These are phyloP conservation scores for Phtheirospermum japonicum DNA, from an alignment of 257 asterid species.

Conservation along the genomic window DNA sequence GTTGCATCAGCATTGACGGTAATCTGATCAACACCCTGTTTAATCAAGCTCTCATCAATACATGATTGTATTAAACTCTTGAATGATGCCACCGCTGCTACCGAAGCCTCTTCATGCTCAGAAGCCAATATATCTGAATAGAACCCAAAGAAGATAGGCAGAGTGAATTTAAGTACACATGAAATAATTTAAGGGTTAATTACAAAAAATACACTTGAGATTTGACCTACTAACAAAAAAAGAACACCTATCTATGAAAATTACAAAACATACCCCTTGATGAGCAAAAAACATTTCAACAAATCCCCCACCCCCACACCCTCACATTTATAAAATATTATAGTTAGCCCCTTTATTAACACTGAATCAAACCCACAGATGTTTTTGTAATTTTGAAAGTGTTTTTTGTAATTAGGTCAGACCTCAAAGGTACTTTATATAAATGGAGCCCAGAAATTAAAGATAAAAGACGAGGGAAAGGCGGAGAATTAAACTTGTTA, in stretches of 20 bases:
- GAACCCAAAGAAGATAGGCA: slow-evolving; percentile 16
- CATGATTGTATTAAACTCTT: slow-evolving; percentile 74
- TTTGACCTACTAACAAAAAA: not conserved
- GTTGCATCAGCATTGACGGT: slow-evolving; percentile 34
- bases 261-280: not conserved
- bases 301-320: too few species aligned
- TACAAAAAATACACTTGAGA: not conserved
- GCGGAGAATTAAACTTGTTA: too few species aligned
- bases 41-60: slow-evolving; percentile 67
- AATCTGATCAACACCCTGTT: slow-evolving; percentile 68
- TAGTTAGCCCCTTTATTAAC: not conserved
- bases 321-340: not conserved
- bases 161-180: not conserved
- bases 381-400: not conserved
- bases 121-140: slow-evolving; percentile 71
- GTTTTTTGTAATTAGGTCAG: not conserved
- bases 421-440: not conserved
- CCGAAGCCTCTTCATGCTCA: slow-evolving; percentile 83
- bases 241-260: too few species aligned
- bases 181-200: not conserved
- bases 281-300: too few species aligned
- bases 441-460: too few species aligned
- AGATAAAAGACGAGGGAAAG: too few species aligned
- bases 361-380: not conserved
- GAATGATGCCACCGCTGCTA: slow-evolving; percentile 67